Evolutionary conservation across 2,329 filamentous ascomycete genomes (phyloP).

Genomic region (Metarhizium sp.): DNA sequence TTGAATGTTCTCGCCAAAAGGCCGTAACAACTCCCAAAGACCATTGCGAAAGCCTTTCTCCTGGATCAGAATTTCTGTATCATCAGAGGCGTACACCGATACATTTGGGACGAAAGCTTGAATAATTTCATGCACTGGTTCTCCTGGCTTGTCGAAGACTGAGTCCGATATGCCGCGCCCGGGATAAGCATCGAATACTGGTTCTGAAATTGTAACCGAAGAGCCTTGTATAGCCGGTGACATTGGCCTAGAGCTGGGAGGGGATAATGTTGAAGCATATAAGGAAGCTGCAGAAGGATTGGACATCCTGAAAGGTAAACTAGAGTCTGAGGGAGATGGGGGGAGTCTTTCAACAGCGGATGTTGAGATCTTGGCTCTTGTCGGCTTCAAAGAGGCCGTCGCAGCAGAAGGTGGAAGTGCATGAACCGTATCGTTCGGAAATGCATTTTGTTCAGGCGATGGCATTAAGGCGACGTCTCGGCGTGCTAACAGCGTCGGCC

Average conservation of each 20-base stretch:
- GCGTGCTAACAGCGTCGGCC: neutral
- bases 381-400: conserved; percentile 35
- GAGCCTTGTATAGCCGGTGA: conserved; percentile 55
- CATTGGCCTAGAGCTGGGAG: conserved; percentile 56
- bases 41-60: conserved; percentile 80
- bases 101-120: conserved; percentile 85
- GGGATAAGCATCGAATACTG: conserved; percentile 42
- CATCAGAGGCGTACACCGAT: conserved; percentile 74
- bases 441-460: conserved; percentile 53
- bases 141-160: conserved; percentile 36
- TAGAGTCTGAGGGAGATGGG: conserved; percentile 42
- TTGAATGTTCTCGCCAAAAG: conserved; percentile 80
- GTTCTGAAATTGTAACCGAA: conserved; percentile 48
- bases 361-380: conserved; percentile 52
- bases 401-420: conserved; percentile 59
- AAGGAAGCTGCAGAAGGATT: conserved; percentile 52
- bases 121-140: conserved; percentile 59
- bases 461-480: conserved; percentile 48
- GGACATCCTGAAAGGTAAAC: conserved; percentile 42
- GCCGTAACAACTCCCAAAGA: conserved; percentile 75
- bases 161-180: conserved; percentile 35
- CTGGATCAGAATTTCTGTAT: conserved; percentile 70
- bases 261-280: conserved; percentile 58
- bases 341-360: conserved; percentile 38
- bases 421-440: conserved; percentile 58